phyloP scores from a whole-genome alignment of 108 stramenopile species.

The Nitzschia putrida region DNA sequence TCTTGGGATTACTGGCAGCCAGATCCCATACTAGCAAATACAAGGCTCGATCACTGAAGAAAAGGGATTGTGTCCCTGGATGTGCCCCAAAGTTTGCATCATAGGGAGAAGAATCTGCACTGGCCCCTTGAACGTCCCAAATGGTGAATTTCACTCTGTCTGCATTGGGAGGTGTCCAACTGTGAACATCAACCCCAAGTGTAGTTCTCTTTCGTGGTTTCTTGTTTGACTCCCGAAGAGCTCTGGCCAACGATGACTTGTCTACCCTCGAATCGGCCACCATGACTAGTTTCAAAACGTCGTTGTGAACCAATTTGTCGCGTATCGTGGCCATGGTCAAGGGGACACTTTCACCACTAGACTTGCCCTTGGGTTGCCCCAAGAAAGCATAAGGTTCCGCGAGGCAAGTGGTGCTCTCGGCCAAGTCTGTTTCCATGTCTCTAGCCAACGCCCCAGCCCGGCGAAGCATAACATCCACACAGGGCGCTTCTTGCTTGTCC shows the following conservation, averaged over 20 bases:
- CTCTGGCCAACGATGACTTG: slow-evolving; percentile 42
- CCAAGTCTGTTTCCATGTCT: slow-evolving; percentile 17
- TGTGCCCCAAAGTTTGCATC: slow-evolving; percentile 52
- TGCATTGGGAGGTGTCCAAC: slow-evolving; percentile 40
- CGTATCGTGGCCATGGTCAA: slow-evolving; percentile 27
- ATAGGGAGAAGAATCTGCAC: slow-evolving; percentile 15
- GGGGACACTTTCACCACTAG: slow-evolving; percentile 34
- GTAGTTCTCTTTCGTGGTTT: slow-evolving; percentile 24
- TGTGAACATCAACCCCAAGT: slow-evolving; percentile 49
- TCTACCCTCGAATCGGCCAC: slow-evolving; percentile 41
- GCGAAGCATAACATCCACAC: slow-evolving; percentile 36
- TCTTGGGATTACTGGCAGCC: slow-evolving; percentile 52
- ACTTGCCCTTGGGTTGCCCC: slow-evolving; percentile 28
- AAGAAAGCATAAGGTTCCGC: background rate
- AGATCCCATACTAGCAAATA: slow-evolving; percentile 82
- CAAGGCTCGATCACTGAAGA: slow-evolving; percentile 69
- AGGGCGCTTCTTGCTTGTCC: slow-evolving; percentile 47
- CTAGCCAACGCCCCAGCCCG: slow-evolving; percentile 34
- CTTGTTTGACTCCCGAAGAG: slow-evolving; percentile 32
- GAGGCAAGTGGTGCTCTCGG: background rate
- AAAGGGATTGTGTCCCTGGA: slow-evolving; percentile 75
- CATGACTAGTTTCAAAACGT: slow-evolving; percentile 54
- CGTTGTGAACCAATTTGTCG: slow-evolving; percentile 50
- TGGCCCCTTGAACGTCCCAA: slow-evolving; percentile 50
- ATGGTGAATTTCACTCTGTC: slow-evolving; percentile 44